Percentiles rank a stretch among this genome's conserved stretches.
phyloP scores from a whole-genome alignment of 1,284 basidiomycete species.

The Amylostereum areolatum region DNA sequence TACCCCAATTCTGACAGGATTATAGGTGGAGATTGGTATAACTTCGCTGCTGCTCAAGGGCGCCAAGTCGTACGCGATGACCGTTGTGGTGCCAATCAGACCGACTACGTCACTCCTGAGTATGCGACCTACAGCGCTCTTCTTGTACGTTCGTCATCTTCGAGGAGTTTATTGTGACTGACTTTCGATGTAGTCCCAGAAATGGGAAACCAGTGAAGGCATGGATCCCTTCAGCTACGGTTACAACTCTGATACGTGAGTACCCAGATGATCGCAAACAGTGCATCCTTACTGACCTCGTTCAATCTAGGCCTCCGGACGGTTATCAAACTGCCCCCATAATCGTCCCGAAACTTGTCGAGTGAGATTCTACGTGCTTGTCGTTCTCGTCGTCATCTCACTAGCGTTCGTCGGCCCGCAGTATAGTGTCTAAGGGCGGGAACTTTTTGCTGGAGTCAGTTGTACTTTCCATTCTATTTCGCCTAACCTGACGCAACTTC shows the following conservation, averaged over 20 bases:
- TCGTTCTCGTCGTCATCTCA: neutral
- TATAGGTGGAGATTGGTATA: constrained; percentile 47
- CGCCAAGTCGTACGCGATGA: constrained; percentile 54
- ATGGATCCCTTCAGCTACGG: constrained; percentile 41
- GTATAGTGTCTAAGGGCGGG: constrained; percentile 16
- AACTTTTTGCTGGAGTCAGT: constrained; percentile 14
- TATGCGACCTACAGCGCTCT: constrained; percentile 45
- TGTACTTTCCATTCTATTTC: neutral
- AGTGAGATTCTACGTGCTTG: constrained; percentile 6
- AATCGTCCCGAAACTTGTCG: constrained; percentile 11
- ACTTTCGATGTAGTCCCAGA: constrained; percentile 25
- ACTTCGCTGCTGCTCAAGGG: constrained; percentile 37
- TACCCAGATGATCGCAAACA: constrained; percentile 6
- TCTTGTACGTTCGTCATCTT: constrained; percentile 13
- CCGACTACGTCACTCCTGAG: constrained; percentile 55
- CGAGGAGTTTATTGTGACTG: neutral
- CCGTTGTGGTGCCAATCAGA: constrained; percentile 38
- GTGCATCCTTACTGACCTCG: constrained; percentile 16
- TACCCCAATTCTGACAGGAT: constrained; percentile 30
- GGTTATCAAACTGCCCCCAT: constrained; percentile 13
- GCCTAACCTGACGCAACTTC: neutral
- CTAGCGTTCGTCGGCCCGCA: neutral
- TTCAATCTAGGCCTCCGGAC: constrained; percentile 27
- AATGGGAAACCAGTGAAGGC: constrained; percentile 55
- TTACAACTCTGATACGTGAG: constrained; percentile 16